phyloP scores from a whole-genome alignment of 2,329 filamentous ascomycete genomes.

The Dactylonectria macrodidyma region DNA sequence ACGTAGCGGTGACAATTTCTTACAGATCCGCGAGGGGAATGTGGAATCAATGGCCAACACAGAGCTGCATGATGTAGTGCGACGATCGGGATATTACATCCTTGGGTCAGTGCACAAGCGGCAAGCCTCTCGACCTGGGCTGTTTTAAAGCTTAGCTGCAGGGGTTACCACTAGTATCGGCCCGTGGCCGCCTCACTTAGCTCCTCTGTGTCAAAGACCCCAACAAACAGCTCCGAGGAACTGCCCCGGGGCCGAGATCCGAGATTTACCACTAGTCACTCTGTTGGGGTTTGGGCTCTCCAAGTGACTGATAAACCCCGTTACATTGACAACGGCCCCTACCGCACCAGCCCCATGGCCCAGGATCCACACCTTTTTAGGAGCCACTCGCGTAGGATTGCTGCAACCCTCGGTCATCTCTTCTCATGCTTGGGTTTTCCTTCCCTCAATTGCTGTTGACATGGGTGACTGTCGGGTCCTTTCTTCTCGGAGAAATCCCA shows the following conservation, averaged over 20 bases:
- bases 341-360: background rate
- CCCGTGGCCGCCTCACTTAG: too few species aligned
- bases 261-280: background rate
- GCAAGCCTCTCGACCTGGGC: background rate
- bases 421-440: background rate
- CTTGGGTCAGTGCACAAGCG: background rate
- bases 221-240: background rate
- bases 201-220: background rate
- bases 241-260: too few species aligned
- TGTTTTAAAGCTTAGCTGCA: background rate
- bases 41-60: background rate
- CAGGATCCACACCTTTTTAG: background rate
- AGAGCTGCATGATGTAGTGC: background rate
- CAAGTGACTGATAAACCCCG: background rate
- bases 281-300: background rate
- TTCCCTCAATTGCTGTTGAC: background rate
- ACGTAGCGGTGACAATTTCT: background rate
- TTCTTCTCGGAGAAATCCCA: background rate
- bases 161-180: too few species aligned
- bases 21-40: background rate
- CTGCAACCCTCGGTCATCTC: background rate
- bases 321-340: background rate
- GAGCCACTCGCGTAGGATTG: background rate
- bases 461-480: background rate
- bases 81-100: background rate